These are phyloP conservation scores for Bassia scoparia DNA, from an alignment of 148 eudicot genomes.

Conservation along the genomic window DNA sequence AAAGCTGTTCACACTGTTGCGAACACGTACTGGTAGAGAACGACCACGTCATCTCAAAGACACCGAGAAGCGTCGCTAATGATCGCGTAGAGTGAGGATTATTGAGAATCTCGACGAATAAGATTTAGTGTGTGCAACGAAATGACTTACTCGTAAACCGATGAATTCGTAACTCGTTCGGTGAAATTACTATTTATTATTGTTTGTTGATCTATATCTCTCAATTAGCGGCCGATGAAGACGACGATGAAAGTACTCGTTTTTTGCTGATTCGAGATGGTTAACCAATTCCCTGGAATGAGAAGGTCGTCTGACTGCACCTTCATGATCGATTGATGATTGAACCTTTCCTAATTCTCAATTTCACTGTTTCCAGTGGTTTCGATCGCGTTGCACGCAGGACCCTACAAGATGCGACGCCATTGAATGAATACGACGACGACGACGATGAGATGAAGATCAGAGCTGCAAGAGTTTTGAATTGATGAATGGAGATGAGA, in stretches of 20 bases:
- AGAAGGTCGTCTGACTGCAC: slow-evolving; percentile 71
- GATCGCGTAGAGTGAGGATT: slow-evolving; percentile 71
- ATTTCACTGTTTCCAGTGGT: neutral
- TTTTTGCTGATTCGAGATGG: slow-evolving; percentile 26
- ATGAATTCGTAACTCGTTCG: slow-evolving; percentile 30
- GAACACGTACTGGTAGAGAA: slow-evolving; percentile 60
- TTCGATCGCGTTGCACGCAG: neutral
- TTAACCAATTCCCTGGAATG: slow-evolving; percentile 63
- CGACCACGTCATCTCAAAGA: slow-evolving; percentile 69
- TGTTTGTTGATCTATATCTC: no score
- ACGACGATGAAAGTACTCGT: slow-evolving; percentile 26
- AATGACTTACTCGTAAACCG: slow-evolving; percentile 39
- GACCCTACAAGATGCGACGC: slow-evolving; percentile 19
- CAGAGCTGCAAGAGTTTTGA: no score
- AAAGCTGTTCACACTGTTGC: no score
- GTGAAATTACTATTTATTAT: slow-evolving; percentile 21
- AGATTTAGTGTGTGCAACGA: slow-evolving; percentile 72
- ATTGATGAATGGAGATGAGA: neutral
- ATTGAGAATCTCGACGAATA: slow-evolving; percentile 83
- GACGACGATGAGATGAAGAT: no score
- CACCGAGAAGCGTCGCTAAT: slow-evolving; percentile 50
- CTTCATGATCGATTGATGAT: slow-evolving; percentile 41
- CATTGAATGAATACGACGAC: slow-evolving; percentile 6
- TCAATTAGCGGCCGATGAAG: slow-evolving; percentile 18
- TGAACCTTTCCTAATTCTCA: neutral